Evolutionary conservation across 2,329 filamentous ascomycete genomes (phyloP), one percentile per base, ranked within the genome.

Genomic region (Neophaeococcomyces mojaviensis): DNA sequence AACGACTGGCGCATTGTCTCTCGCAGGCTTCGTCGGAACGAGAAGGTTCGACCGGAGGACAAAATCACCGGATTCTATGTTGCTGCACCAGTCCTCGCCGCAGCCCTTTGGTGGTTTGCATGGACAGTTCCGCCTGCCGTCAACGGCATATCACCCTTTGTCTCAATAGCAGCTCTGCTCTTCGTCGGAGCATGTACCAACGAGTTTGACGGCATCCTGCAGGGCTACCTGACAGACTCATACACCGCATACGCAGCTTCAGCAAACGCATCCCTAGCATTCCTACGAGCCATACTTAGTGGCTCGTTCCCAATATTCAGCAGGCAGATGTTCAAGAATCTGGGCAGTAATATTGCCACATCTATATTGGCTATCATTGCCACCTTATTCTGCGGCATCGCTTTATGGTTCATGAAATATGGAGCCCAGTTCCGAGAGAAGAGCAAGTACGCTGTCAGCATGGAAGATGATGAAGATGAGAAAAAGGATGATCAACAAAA

Each of bases 221-320:
- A 63, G 1, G 68, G 67, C 1, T 72, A 57, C 34, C 40, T 57
- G 4, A 51, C 53, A 0, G 53, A 55, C 39, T 49, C 48, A n/a
- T 55, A 55, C 33, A 43, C 46, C 7, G 39, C 46, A 8, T 57
- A 55, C 43, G 48, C 55, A 1, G 44, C 51, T 0, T 50, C 48
- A 7, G 55, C 39, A 0, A 48, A 55, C 12, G 51, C 55, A 4
- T 49, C 48, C 0, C 36, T 54, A 8, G 39, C 39, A 1, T 41
- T 52, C 3, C 28, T 49, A 5, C 48, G 53, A 2, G 39, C 47
- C 2, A 20, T 1, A 2, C 68, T 95, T 0, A 88, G 83, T 9
- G 89, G 88, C 2, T 65, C 80, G 0, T 94, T 96, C 52, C 88
- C 88, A 0, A 70, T 95, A 1, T 77, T 94, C 10, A 88, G 86